Percentiles rank a stretch among this genome's conserved stretches.
Conservation (phyloP, 1,139 yeast species). For the Pichia sp. region DNA sequence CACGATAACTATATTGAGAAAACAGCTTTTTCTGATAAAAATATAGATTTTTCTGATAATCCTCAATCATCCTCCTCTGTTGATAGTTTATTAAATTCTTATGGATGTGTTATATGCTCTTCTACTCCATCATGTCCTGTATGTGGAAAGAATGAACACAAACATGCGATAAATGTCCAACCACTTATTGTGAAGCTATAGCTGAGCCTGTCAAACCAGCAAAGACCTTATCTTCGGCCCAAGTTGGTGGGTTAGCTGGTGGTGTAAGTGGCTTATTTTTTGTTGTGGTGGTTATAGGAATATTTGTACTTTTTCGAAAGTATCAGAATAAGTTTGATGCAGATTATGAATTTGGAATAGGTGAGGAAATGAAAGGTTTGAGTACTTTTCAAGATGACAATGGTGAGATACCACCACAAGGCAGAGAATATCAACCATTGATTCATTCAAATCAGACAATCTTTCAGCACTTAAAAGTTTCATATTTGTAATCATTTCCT, state of each 20-base stretch:
- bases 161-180: constrained; percentile 53
- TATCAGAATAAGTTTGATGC: constrained; percentile 28
- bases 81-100: neutral
- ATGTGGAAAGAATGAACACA: constrained; percentile 47
- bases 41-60: too few relatives aligned
- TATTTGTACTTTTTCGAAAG: constrained; percentile 33
- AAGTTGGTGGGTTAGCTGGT: constrained; percentile 58
- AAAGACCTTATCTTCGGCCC: constrained; percentile 17
- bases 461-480: constrained; percentile 46
- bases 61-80: neutral
- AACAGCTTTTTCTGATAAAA: too few relatives aligned
- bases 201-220: constrained; percentile 12
- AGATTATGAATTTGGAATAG: constrained; percentile 22
- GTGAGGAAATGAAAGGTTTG: constrained; percentile 22
- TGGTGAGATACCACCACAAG: constrained; percentile 14
- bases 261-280: constrained; percentile 53
- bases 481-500: constrained; percentile 52
- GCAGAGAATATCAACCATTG: constrained; percentile 38
- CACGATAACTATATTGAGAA: too few relatives aligned
- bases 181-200: constrained; percentile 41
- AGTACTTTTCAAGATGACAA: constrained; percentile 18
- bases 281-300: constrained; percentile 32
- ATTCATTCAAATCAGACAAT: constrained; percentile 39
- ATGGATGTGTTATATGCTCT: constrained; percentile 46
- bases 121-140: constrained; percentile 40